Conservation (phyloP, 768 basidiomycete genomes). For the Rubroboletus pulcherrimus region DNA sequence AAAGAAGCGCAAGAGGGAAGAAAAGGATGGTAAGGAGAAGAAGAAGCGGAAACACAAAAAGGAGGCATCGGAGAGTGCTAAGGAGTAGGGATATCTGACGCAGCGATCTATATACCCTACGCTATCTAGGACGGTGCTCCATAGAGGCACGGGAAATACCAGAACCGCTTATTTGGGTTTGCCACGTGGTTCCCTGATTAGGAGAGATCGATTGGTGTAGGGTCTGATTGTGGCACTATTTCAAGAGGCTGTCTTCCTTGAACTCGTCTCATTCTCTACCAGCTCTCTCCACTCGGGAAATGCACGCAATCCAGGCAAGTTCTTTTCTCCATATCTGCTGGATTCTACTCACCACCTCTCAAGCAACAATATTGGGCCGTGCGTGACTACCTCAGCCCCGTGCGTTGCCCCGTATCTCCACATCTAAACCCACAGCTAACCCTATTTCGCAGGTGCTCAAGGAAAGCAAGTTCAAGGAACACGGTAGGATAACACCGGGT, state of each 20-base stretch:
- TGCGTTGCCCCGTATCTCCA: constrained; percentile 38
- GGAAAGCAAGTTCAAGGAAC: constrained; percentile 99
- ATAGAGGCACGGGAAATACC: neutral
- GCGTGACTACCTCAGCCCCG: constrained; percentile 90
- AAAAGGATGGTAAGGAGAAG: constrained; percentile 20
- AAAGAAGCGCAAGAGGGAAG: constrained; percentile 27
- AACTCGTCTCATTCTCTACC: constrained; percentile 10
- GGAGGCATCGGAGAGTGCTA: neutral
- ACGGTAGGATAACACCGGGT: constrained; percentile 95
- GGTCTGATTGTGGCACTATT: constrained; percentile 29
- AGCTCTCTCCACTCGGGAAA: constrained; percentile 17
- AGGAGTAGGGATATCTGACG: neutral
- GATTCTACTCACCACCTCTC: neutral
- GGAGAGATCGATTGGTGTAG: constrained; percentile 32
- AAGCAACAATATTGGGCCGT: constrained; percentile 93
- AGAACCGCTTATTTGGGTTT: neutral
- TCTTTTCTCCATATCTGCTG: neutral
- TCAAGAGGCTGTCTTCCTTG: constrained; percentile 16
- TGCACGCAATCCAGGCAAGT: constrained; percentile 49
- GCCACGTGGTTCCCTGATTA: constrained; percentile 31
- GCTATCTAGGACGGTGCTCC: neutral
- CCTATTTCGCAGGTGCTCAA: constrained; percentile 70
- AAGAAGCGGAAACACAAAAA: constrained; percentile 29
- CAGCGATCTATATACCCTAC: constrained; percentile 1
- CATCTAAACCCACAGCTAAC: constrained; percentile 25